Base-by-base conservation (phyloP, 306 rosid genomes). In the Chamaecrista fasciculata region DNA sequence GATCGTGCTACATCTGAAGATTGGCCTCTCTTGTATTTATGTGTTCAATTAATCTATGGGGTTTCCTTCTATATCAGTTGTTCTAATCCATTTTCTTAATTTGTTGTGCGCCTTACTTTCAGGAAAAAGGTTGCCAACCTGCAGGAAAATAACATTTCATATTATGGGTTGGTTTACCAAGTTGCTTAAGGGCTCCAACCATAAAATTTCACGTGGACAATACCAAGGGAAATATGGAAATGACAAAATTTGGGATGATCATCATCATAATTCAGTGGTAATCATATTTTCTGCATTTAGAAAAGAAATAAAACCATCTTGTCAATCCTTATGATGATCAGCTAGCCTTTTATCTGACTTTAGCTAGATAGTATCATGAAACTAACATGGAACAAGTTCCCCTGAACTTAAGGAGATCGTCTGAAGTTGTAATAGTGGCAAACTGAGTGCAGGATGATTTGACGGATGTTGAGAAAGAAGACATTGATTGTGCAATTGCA, bases 101-200 rank as follows among this genome's bases (percentile, higher is more conserved):
- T 59, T 66, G 39, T 47, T 69, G 31, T 74, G 43, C 44, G 48
- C 56, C 37, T 72, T 33, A 5, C 9, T 63, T 79, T 78, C 85
- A 75, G 87, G 81, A 64, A 77, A 40, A 73, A 73, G 76, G 72
- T 77, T 66, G 72, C 75, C 62, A 66, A 65, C 67, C 59, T 14
- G 44, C 31, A 25, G 72, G 73, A 33, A 9, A 61, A 51, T 62
- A 73, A 80, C 23, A 70, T 48, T 51, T 73, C 71, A 62, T 10
- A 34, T 47, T 15, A 88, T 95, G 99, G 90, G 88, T 78, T 91
- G 97, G 99, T 81, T 91, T 76, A 86, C 90, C 66, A 91, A 95
- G 72, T 48, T 95, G 78, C 76, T 95, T 26, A 95, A 84, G 80
- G 99, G 99, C 64, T 80, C 96, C 48, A 77, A 77, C 77, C 81